Percentiles rank a stretch among this genome's conserved stretches.
These are phyloP conservation scores for Eutrema heterophyllum DNA, from an alignment of 345 rosid genomes.

Conservation along the genomic window DNA sequence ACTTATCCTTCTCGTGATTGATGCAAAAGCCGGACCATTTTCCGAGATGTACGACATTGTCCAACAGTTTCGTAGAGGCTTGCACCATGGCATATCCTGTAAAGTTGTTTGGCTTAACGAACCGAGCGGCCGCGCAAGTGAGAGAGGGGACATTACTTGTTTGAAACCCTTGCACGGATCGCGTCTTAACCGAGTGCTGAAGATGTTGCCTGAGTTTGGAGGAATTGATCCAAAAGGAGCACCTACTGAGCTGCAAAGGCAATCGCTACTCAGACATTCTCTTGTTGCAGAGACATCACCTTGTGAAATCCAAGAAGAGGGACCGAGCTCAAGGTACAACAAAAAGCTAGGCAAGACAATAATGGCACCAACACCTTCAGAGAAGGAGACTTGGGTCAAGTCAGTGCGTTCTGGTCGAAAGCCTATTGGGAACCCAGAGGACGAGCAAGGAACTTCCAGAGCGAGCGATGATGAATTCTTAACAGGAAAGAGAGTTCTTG, in stretches of 20 bases:
- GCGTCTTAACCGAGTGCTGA: constrained; percentile 43
- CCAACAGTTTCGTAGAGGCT: constrained; percentile 40
- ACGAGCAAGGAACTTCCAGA: constrained; percentile 7
- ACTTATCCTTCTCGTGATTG: constrained; percentile 54
- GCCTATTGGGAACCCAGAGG: background rate
- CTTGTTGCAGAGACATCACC: background rate
- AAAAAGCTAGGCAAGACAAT: constrained; percentile 29
- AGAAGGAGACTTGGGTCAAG: background rate
- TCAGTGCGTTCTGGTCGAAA: constrained; percentile 8
- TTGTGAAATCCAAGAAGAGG: constrained; percentile 28
- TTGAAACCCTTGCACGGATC: constrained; percentile 75
- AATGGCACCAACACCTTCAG: background rate
- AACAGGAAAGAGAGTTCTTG: constrained; percentile 53
- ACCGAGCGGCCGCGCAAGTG: constrained; percentile 20
- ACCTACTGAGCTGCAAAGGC: constrained; percentile 17
- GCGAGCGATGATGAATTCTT: constrained; percentile 23
- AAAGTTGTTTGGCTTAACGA: constrained; percentile 75
- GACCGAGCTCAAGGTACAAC: constrained; percentile 22
- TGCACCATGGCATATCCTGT: constrained; percentile 26
- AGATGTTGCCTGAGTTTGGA: constrained; percentile 65
- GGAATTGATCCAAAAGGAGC: constrained; percentile 22
- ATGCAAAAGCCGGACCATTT: constrained; percentile 55
- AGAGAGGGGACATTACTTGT: constrained; percentile 31
- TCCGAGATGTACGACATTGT: constrained; percentile 33
- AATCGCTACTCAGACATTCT: constrained; percentile 13